Evolutionary conservation across 139 green algal species (phyloP).

Genomic region (Diplosphaera chodatii): DNA sequence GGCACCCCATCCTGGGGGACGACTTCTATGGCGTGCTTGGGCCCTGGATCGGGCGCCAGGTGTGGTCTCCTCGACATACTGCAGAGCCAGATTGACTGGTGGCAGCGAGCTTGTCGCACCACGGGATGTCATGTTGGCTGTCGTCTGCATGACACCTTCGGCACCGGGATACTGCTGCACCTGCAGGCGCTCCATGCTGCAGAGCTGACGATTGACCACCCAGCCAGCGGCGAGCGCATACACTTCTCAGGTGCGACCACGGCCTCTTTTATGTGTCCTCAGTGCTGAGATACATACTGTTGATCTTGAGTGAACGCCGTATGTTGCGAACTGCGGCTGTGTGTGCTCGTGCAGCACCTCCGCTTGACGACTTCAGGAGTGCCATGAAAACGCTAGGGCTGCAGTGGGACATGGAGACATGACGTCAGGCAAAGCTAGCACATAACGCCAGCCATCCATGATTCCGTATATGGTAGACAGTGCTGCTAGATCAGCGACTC

Average conservation of each 20-base stretch:
- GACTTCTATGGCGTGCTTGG: conserved; percentile 57
- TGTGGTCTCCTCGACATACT: background rate
- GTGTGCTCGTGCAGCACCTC: conserved; percentile 24
- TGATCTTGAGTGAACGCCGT: background rate
- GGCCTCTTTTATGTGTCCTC: background rate
- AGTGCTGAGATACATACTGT: background rate
- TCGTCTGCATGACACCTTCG: too few relatives aligned
- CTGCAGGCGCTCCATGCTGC: conserved; percentile 65
- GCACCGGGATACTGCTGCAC: too few relatives aligned
- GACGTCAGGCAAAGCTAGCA: too few relatives aligned
- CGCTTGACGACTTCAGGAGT: conserved; percentile 50
- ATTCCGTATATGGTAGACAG: too few relatives aligned
- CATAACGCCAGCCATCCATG: too few relatives aligned
- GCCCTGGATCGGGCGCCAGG: conserved; percentile 50
- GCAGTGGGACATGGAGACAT: too few relatives aligned
- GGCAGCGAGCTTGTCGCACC: too few relatives aligned
- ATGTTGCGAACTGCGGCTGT: background rate
- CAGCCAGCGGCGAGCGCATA: conserved; percentile 26
- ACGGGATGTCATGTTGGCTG: conserved; percentile 2
- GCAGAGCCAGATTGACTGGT: too few relatives aligned
- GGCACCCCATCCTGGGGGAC: conserved; percentile 65
- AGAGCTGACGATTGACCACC: conserved; percentile 38
- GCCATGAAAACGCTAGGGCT: conserved; percentile 36
- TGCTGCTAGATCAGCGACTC: too few relatives aligned
- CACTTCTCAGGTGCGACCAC: conserved; percentile 18